Evolutionary conservation across 768 basidiomycete genomes (phyloP).

Genomic region (Psilocybe azurescens): DNA sequence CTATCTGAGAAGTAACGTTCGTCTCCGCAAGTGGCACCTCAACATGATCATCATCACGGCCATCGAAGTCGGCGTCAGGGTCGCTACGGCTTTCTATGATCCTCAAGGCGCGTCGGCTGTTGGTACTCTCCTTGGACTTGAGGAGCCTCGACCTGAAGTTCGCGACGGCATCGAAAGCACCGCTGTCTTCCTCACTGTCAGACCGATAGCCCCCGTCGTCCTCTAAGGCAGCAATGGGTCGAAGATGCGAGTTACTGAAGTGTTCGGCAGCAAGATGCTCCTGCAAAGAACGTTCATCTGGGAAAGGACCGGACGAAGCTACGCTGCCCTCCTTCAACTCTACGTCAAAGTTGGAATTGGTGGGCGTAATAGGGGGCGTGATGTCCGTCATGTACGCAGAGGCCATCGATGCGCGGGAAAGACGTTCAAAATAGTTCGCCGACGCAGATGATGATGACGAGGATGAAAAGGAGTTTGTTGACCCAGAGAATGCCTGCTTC

Average conservation of each 20-base stretch:
- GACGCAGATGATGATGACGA: conserved; percentile 20
- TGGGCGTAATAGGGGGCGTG: conserved; percentile 27
- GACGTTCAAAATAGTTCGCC: conserved; percentile 18
- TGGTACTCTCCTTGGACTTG: conserved; percentile 9
- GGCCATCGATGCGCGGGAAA: conserved; percentile 19
- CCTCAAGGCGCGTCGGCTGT: conserved; percentile 20
- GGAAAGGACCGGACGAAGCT: neutral
- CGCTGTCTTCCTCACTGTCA: conserved; percentile 10
- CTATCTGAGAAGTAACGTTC: neutral
- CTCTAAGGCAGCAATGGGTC: neutral
- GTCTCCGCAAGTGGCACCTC: neutral
- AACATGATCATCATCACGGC: neutral
- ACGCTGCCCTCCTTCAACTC: neutral
- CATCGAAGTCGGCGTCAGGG: neutral
- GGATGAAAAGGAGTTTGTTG: conserved; percentile 17
- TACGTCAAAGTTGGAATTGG: conserved; percentile 12
- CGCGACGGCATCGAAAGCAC: conserved; percentile 12
- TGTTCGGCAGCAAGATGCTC: neutral
- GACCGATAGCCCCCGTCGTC: conserved; percentile 13
- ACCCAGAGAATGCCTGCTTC: conserved; percentile 26
- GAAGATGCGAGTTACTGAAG: neutral
- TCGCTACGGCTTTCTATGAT: conserved; percentile 15
- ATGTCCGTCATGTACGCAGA: conserved; percentile 27
- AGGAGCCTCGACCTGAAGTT: conserved; percentile 9
- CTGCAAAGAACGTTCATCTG: neutral